Conservation (phyloP, 1,284 basidiomycete genomes). For the Ustilago shanxiensis region DNA sequence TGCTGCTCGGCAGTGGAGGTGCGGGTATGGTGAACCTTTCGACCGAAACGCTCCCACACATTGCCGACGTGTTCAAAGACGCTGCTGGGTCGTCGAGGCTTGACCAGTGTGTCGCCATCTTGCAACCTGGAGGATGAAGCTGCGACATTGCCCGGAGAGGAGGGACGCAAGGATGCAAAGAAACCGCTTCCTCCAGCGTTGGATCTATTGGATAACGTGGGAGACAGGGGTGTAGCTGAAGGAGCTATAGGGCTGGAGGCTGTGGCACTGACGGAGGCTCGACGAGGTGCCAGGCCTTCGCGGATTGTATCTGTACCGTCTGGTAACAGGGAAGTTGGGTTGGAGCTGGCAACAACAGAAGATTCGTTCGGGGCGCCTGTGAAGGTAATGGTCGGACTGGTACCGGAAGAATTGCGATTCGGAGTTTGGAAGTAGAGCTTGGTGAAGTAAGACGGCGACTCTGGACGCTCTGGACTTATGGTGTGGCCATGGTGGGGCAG, state of each 20-base stretch:
- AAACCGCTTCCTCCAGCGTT: conserved; percentile 29
- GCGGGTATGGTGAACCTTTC: conserved; percentile 51
- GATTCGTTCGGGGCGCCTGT: conserved; percentile 37
- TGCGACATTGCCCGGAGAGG: conserved; percentile 39
- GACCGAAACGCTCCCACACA: conserved; percentile 59
- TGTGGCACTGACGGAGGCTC: conserved; percentile 25
- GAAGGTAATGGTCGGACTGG: conserved; percentile 51
- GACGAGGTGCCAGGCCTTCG: conserved; percentile 6
- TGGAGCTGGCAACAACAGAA: conserved; percentile 9
- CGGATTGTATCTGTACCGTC: conserved; percentile 10
- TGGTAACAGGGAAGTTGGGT: conserved; percentile 2
- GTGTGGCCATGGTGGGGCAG: conserved; percentile 34
- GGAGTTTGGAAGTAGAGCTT: conserved; percentile 43
- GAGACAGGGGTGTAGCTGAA: conserved; percentile 30
- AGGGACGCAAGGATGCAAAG: conserved; percentile 51
- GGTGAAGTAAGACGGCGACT: conserved; percentile 48
- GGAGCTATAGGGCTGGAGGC: conserved; percentile 15
- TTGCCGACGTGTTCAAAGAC: conserved; percentile 64
- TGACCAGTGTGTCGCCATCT: conserved; percentile 22
- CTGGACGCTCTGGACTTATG: conserved; percentile 31
- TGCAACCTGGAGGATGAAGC: conserved; percentile 14
- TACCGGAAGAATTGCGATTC: conserved; percentile 27
- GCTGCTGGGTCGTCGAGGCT: conserved; percentile 55
- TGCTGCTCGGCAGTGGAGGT: conserved; percentile 38
- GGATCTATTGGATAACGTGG: conserved; percentile 32